A percentile compares a stretch with the other conserved stretches of the same genome.
Evolutionary conservation across 2,329 filamentous ascomycete species (phyloP).

Genomic region (Colletotrichum lupini): DNA sequence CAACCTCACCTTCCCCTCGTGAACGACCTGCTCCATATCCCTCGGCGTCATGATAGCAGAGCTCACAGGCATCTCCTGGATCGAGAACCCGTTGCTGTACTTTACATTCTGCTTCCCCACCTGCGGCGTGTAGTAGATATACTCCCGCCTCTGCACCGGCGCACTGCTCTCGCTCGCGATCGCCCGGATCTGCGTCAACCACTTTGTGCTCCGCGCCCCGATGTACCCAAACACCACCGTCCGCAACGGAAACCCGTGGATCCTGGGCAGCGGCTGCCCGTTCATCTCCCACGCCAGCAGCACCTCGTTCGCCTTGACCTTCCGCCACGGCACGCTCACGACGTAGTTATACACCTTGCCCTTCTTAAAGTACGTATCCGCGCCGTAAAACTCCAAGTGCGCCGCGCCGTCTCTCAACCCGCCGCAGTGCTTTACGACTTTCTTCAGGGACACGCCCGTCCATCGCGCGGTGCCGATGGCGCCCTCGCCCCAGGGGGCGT

Average conservation of each 20-base stretch:
- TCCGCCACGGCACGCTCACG: constrained; percentile 74
- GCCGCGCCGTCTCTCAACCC: constrained; percentile 65
- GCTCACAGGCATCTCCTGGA: constrained; percentile 78
- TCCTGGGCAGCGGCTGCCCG: constrained; percentile 69
- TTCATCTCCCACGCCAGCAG: constrained; percentile 80
- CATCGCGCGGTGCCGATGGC: constrained; percentile 75
- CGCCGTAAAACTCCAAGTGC: constrained; percentile 76
- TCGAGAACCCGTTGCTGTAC: constrained; percentile 70
- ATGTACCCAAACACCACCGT: constrained; percentile 74
- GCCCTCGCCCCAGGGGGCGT: constrained; percentile 71
- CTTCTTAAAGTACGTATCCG: constrained; percentile 79
- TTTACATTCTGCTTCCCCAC: constrained; percentile 74
- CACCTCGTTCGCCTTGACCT: constrained; percentile 75
- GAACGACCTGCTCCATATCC: constrained; percentile 68
- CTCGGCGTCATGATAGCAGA: constrained; percentile 73
- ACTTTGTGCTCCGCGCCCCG: constrained; percentile 72
- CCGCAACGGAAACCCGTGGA: constrained; percentile 74
- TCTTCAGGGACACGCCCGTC: constrained; percentile 73
- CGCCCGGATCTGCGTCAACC: constrained; percentile 71
- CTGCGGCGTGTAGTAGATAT: constrained; percentile 76
- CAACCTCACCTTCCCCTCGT: constrained; percentile 67
- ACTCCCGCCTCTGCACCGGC: constrained; percentile 73
- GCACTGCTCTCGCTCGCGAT: constrained; percentile 66
- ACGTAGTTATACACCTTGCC: constrained; percentile 73
- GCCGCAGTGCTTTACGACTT: constrained; percentile 77